phyloP scores from a whole-genome alignment of 2,329 filamentous ascomycete species.

The Pseudocercospora crystallina region DNA sequence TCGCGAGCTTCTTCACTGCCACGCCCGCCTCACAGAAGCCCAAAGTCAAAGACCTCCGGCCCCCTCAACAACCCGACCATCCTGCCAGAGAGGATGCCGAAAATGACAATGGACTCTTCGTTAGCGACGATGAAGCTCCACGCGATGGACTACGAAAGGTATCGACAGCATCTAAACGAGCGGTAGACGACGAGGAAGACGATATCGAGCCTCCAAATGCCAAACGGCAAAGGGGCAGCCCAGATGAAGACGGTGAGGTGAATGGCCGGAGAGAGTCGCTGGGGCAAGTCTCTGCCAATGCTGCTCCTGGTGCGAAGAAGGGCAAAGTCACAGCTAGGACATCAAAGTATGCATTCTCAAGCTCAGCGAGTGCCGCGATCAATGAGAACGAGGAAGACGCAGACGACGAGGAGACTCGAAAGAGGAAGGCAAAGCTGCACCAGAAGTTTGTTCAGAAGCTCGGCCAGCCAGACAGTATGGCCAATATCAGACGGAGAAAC shows the following conservation, averaged over 20 bases:
- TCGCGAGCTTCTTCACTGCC: constrained; percentile 56
- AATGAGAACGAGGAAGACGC: constrained; percentile 41
- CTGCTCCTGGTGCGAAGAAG: constrained; percentile 24
- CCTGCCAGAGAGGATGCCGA: background rate
- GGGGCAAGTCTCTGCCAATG: background rate
- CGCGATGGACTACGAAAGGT: background rate
- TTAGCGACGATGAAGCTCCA: constrained; percentile 36
- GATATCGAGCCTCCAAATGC: constrained; percentile 18
- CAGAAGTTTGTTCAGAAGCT: constrained; percentile 86
- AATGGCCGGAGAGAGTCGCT: background rate
- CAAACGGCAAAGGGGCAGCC: constrained; percentile 20
- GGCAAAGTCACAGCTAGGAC: constrained; percentile 50
- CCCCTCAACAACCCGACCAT: constrained; percentile 4
- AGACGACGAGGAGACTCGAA: constrained; percentile 55
- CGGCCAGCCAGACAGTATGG: constrained; percentile 78
- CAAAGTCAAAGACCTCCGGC: constrained; percentile 12
- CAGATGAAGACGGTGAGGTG: constrained; percentile 22
- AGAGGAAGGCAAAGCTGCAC: constrained; percentile 71
- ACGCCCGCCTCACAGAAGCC: constrained; percentile 29
- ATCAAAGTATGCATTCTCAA: constrained; percentile 60
- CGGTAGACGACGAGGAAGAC: constrained; percentile 15
- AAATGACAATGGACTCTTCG: constrained; percentile 22
- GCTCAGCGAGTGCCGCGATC: constrained; percentile 41
- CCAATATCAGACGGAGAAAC: constrained; percentile 63
- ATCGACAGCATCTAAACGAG: constrained; percentile 22